Evolutionary conservation across 1,139 yeast species (phyloP).

Genomic region (Zhuliangozyma parablackwelliae): DNA sequence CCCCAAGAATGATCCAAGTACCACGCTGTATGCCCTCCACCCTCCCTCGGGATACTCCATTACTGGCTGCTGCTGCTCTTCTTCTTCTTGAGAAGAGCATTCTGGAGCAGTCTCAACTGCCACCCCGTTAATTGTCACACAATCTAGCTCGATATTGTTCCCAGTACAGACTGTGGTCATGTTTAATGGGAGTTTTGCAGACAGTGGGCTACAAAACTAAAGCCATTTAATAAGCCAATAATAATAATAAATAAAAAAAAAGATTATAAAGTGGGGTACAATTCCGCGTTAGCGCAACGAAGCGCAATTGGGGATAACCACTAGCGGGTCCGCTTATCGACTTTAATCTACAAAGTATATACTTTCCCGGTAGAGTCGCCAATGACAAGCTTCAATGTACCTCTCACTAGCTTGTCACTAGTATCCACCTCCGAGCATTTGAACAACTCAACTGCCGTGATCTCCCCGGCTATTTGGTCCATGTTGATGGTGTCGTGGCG

Average conservation of each 20-base stretch:
- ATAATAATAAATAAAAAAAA: too few species aligned
- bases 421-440: constrained; percentile 30
- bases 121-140: neutral
- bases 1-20: constrained; percentile 32
- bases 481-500: constrained; percentile 17
- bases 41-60: constrained; percentile 23
- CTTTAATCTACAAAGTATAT: constrained; percentile 13
- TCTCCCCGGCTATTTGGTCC: constrained; percentile 12
- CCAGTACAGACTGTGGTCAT: too few species aligned
- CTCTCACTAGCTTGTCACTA: constrained; percentile 35
- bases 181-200: too few species aligned
- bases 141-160: neutral
- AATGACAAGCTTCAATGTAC: constrained; percentile 25
- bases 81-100: neutral
- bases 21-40: constrained; percentile 26
- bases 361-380: constrained; percentile 43
- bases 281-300: too few species aligned
- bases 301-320: too few species aligned
- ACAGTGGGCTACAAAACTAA: too few species aligned
- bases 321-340: neutral
- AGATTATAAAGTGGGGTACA: too few species aligned
- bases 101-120: constrained; percentile 1
- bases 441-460: constrained; percentile 26
- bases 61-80: neutral
- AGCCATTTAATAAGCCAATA: too few species aligned